Percentiles rank a stretch among this genome's conserved stretches.
These are phyloP conservation scores for Wallacemonas sp. DNA, from an alignment of 208 protist species.

Conservation along the genomic window DNA sequence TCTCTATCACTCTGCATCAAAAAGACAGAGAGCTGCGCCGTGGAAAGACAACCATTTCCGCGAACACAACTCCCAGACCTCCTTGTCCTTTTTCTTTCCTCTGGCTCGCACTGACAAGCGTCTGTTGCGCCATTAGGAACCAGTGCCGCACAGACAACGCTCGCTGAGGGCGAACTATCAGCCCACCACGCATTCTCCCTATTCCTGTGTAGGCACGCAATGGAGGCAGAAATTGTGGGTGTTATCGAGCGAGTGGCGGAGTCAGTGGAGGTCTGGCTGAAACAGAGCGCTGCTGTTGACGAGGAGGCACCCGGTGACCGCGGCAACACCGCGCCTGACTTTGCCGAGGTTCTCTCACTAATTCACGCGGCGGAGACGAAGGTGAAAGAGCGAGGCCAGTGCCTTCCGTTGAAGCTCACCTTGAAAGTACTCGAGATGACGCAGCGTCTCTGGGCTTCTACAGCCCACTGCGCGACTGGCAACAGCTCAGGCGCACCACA, in stretches of 20 bases:
- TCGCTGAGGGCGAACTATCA: too few relatives aligned
- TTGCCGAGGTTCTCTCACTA: neutral
- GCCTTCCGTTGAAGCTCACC: slow-evolving; percentile 38
- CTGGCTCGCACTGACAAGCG: too few relatives aligned
- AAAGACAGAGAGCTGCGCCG: too few relatives aligned
- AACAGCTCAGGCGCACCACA: slow-evolving; percentile 21
- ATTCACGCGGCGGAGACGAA: neutral
- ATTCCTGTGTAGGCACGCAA: neutral
- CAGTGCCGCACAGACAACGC: too few relatives aligned
- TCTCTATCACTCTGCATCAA: too few relatives aligned
- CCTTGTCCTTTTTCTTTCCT: neutral
- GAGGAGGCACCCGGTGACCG: too few relatives aligned
- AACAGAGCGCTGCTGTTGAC: too few relatives aligned
- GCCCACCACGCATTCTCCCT: neutral
- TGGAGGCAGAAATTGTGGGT: neutral
- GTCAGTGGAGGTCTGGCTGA: neutral
- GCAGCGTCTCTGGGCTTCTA: slow-evolving; percentile 63
- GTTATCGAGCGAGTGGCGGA: neutral
- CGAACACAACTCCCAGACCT: neutral
- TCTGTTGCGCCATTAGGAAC: too few relatives aligned
- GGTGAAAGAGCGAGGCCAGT: neutral
- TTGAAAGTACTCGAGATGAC: slow-evolving; percentile 32
- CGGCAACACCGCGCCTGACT: too few relatives aligned
- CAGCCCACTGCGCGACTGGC: slow-evolving; percentile 16
- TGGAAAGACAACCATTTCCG: too few relatives aligned